Percentiles rank a stretch among this genome's conserved stretches.
phyloP scores from a whole-genome alignment of 768 basidiomycete genomes.

The Pleurotus salmoneostramineus region DNA sequence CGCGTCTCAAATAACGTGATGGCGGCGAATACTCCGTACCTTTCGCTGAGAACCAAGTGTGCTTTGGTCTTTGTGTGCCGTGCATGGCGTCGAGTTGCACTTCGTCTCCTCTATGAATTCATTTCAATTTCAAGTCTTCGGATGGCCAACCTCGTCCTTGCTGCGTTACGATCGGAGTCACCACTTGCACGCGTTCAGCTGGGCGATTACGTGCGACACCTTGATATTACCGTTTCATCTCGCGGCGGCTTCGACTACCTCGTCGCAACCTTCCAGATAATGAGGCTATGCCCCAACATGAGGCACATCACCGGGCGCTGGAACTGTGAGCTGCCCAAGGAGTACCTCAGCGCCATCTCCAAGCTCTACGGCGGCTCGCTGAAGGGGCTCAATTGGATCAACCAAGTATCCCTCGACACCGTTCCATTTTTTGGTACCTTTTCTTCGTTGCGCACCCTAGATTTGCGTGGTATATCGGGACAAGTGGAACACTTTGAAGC shows the following conservation, averaged over 20 bases:
- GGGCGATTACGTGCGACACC: conserved; percentile 44
- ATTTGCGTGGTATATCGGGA: conserved; percentile 36
- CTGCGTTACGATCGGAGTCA: conserved; percentile 21
- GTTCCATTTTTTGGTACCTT: conserved; percentile 40
- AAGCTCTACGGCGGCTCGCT: conserved; percentile 36
- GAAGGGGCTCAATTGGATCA: conserved; percentile 43
- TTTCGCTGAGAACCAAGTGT: conserved; percentile 47
- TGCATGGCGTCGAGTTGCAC: conserved; percentile 39
- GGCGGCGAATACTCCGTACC: conserved; percentile 41
- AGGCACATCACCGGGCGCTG: conserved; percentile 45
- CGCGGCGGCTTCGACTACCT: conserved; percentile 38
- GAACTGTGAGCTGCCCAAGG: conserved; percentile 35
- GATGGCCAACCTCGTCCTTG: conserved; percentile 33
- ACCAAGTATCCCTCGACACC: conserved; percentile 13
- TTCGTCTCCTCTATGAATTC: conserved; percentile 42
- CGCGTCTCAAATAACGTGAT: conserved; percentile 38
- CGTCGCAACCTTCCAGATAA: conserved; percentile 36
- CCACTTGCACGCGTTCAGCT: conserved; percentile 16
- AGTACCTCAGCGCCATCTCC: conserved; percentile 37
- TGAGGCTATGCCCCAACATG: conserved; percentile 41
- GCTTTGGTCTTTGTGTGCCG: conserved; percentile 44
- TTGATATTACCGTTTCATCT: conserved; percentile 44
- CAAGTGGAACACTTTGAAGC: not conserved
- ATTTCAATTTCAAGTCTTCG: conserved; percentile 40
- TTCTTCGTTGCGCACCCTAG: conserved; percentile 36